A percentile compares a stretch with the other conserved stretches of the same genome.
Conservation (phyloP, 2,329 filamentous ascomycete genomes). For the Teratosphaeria pseudoeucalypti region DNA sequence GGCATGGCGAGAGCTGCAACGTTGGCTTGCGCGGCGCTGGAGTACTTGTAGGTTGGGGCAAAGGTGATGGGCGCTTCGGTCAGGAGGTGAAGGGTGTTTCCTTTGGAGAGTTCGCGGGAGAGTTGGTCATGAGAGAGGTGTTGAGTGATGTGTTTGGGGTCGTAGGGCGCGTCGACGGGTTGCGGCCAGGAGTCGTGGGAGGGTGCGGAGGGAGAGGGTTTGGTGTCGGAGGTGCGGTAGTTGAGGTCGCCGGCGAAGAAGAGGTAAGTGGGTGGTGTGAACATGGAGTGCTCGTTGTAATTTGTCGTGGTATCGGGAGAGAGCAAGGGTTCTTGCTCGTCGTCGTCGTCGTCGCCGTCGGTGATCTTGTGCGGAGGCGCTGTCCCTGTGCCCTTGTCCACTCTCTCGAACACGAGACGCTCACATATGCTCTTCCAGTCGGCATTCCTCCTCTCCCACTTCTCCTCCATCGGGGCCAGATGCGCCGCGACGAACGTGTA, state of each 20-base stretch:
- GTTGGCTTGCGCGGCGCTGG: slow-evolving; percentile 29
- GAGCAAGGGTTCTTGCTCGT: slow-evolving; percentile 20
- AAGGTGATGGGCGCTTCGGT: slow-evolving; percentile 65
- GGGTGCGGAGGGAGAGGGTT: slow-evolving; percentile 42
- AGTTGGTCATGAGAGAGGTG: slow-evolving; percentile 74
- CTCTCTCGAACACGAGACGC: slow-evolving; percentile 56
- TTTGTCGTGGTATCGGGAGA: slow-evolving; percentile 18
- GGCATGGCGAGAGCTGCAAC: slow-evolving; percentile 15
- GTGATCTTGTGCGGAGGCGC: slow-evolving; percentile 5
- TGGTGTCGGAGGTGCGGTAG: slow-evolving; percentile 71
- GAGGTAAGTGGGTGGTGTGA: slow-evolving; percentile 62
- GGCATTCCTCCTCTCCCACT: slow-evolving; percentile 62
- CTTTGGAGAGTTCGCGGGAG: slow-evolving; percentile 55
- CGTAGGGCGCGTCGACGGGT: slow-evolving; percentile 37
- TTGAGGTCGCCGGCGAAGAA: slow-evolving; percentile 91
- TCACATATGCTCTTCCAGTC: slow-evolving; percentile 83
- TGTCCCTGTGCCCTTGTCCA: background rate
- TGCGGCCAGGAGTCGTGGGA: slow-evolving; percentile 54
- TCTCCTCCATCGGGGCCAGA: slow-evolving; percentile 77
- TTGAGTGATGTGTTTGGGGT: slow-evolving; percentile 52
- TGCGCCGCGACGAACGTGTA: slow-evolving; percentile 84
- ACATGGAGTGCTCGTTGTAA: slow-evolving; percentile 40
- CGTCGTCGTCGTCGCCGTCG: background rate
- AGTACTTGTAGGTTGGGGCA: slow-evolving; percentile 90
- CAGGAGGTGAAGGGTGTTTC: slow-evolving; percentile 67